Conservation (phyloP, 495 filamentous ascomycete species). For the Astrothelium macrocarpum region DNA sequence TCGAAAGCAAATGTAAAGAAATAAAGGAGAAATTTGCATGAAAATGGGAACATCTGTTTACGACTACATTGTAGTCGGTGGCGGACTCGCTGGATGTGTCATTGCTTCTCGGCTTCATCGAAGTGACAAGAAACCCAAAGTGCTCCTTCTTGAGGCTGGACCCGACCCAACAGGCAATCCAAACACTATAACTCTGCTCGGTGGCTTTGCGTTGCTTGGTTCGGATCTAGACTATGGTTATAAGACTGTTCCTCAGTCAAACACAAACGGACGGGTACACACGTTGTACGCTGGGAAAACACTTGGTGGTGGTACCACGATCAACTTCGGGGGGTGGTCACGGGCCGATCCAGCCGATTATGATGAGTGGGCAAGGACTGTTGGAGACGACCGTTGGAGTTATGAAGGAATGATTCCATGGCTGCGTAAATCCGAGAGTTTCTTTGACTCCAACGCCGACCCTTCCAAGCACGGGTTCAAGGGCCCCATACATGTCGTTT, state of each 20-base stretch:
- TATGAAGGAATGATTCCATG: constrained; percentile 45
- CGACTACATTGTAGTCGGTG: constrained; percentile 32
- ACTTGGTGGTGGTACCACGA: constrained; percentile 28
- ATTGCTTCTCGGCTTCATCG: constrained; percentile 25
- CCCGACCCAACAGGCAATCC: constrained; percentile 23
- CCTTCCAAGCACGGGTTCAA: not conserved
- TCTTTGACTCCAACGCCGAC: constrained; percentile 20
- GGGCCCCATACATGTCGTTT: not conserved
- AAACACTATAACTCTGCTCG: constrained; percentile 19
- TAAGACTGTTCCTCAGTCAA: constrained; percentile 30
- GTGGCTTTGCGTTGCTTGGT: constrained; percentile 8
- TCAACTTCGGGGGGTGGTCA: not conserved
- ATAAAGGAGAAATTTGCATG: not conserved
- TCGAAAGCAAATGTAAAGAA: too few species aligned
- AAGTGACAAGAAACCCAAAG: constrained; percentile 13
- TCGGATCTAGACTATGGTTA: constrained; percentile 31
- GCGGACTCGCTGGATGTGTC: constrained; percentile 29
- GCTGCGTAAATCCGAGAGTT: constrained; percentile 42
- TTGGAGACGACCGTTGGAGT: constrained; percentile 46
- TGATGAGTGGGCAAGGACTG: constrained; percentile 46
- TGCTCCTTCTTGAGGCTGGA: constrained; percentile 33
- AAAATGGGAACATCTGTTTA: constrained; percentile 13
- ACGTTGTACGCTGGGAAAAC: constrained; percentile 33
- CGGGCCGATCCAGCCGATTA: constrained; percentile 10
- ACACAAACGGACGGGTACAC: constrained; percentile 30